phyloP scores from a whole-genome alignment of 129 eudicot genomes.

The Chrysanthemum seticuspe region DNA sequence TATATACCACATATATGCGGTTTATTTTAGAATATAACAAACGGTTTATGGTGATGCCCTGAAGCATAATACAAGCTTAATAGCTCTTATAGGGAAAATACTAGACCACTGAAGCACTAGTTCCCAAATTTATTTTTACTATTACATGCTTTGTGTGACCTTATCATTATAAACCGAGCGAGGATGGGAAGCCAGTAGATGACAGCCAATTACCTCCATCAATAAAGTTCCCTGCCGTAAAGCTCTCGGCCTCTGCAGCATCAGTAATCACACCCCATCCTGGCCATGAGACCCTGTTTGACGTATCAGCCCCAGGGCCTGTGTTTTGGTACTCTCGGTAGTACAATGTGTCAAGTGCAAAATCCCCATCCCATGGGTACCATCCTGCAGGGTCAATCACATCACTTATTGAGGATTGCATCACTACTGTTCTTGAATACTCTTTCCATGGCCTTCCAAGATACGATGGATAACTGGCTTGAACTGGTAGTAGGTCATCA shows the following conservation, averaged over 20 bases:
- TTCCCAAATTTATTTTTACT: too few species aligned
- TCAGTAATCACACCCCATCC: conserved; percentile 49
- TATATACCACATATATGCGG: too few species aligned
- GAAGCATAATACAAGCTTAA: too few species aligned
- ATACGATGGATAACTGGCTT: conserved; percentile 34
- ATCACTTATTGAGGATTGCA: conserved; percentile 50
- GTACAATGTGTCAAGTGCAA: conserved; percentile 40
- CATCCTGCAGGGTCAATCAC: conserved; percentile 60
- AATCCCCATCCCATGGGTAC: conserved; percentile 52
- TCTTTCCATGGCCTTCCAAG: conserved; percentile 64
- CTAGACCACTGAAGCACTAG: too few species aligned
- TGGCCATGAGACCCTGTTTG: conserved; percentile 48
- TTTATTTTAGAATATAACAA: too few species aligned
- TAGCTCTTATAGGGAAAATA: too few species aligned
- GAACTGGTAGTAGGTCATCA: conserved; percentile 22
- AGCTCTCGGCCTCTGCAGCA: conserved; percentile 31
- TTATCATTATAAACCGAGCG: conserved; percentile 6
- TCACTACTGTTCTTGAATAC: conserved; percentile 45
- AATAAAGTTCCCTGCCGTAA: conserved; percentile 43
- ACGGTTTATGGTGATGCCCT: too few species aligned
- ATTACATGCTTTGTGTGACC: too few species aligned
- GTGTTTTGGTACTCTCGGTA: conserved; percentile 51
- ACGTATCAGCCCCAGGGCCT: conserved; percentile 58
- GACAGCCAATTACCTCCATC: conserved; percentile 50
- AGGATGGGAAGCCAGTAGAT: conserved; percentile 34